These are phyloP conservation scores for Penicillium capsulatum DNA, from an alignment of 2,329 filamentous ascomycete species.

Conservation along the genomic window DNA sequence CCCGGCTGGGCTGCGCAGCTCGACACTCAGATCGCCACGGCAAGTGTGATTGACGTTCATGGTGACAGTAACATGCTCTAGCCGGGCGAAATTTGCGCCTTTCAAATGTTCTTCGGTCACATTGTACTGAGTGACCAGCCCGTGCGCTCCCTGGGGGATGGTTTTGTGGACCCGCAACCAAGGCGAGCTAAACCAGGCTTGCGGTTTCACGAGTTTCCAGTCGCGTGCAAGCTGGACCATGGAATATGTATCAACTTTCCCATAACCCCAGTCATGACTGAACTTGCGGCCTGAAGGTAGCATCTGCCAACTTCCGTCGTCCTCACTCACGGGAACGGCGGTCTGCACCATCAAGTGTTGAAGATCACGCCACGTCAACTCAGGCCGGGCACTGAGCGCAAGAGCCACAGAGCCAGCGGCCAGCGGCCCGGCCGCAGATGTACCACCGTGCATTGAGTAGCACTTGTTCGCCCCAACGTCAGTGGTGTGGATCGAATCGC, in stretches of 20 bases:
- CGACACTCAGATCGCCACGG: slow-evolving; percentile 87
- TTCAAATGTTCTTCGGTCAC: slow-evolving; percentile 77
- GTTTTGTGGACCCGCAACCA: slow-evolving; percentile 85
- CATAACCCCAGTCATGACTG: slow-evolving; percentile 93
- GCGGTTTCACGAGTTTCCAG: slow-evolving; percentile 86
- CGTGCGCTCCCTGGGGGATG: slow-evolving; percentile 80
- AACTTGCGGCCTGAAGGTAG: slow-evolving; percentile 79
- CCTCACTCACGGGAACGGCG: slow-evolving; percentile 72
- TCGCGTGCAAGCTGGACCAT: slow-evolving; percentile 81
- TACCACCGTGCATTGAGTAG: slow-evolving; percentile 80
- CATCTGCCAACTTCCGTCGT: slow-evolving; percentile 72
- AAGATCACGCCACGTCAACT: slow-evolving; percentile 88
- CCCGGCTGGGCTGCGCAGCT: slow-evolving; percentile 78
- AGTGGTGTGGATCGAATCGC: slow-evolving; percentile 90
- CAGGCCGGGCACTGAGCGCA: slow-evolving; percentile 76
- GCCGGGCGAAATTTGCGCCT: slow-evolving; percentile 72
- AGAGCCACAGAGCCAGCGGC: slow-evolving; percentile 90
- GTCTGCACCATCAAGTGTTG: slow-evolving; percentile 87
- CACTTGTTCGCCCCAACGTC: slow-evolving; percentile 83
- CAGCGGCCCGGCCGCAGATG: slow-evolving; percentile 88
- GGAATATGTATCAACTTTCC: slow-evolving; percentile 84
- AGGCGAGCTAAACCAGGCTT: slow-evolving; percentile 89
- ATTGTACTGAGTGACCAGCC: slow-evolving; percentile 73
- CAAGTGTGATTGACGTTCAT: slow-evolving; percentile 91
- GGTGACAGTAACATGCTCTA: slow-evolving; percentile 94